Percentiles rank a stretch among this genome's conserved stretches.
Evolutionary conservation across 176 grass and related monocot species (phyloP).

Genomic region (Dendrocalamus sinicus): DNA sequence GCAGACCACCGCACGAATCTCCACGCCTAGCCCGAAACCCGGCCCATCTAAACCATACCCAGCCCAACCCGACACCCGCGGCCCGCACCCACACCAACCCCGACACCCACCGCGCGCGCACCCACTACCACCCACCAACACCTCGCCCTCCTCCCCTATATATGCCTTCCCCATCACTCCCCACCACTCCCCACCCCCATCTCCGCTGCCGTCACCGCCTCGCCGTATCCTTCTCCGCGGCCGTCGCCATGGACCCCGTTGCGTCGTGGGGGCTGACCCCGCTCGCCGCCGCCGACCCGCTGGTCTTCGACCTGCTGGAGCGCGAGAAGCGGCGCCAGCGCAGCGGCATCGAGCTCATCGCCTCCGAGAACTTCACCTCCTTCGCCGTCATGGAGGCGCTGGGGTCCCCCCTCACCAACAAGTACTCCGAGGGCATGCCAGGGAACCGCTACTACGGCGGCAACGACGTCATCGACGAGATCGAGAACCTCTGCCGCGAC

Average conservation of each 20-base stretch:
- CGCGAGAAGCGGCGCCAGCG: conserved; percentile 91
- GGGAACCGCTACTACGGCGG: conserved; percentile 93
- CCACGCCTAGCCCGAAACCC: background rate
- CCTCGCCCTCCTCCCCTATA: conserved; percentile 47
- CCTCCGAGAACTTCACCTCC: conserved; percentile 99
- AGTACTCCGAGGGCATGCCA: conserved; percentile 99
- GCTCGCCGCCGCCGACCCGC: conserved; percentile 60
- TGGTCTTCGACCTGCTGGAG: conserved; percentile 81
- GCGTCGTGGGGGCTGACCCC: conserved; percentile 71
- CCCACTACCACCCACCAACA: conserved; percentile 17
- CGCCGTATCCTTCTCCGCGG: background rate
- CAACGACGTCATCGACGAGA: conserved; percentile 93
- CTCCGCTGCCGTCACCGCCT: background rate
- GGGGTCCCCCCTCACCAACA: conserved; percentile 89
- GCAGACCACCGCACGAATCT: background rate
- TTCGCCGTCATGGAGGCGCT: conserved; percentile 96
- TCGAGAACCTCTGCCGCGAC: conserved; percentile 86
- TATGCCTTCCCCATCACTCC: conserved; percentile 17
- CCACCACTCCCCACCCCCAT: background rate
- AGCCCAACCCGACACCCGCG: too few species aligned
- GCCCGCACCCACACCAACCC: conserved; percentile 33
- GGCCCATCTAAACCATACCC: background rate
- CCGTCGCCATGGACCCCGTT: conserved; percentile 73
- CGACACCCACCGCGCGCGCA: background rate
- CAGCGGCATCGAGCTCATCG: conserved; percentile 97